Evolutionary conservation across 192 early-diverging fungal species (phyloP), one percentile per base, ranked within the genome.

Genomic region (Backusella liffmaniae): DNA sequence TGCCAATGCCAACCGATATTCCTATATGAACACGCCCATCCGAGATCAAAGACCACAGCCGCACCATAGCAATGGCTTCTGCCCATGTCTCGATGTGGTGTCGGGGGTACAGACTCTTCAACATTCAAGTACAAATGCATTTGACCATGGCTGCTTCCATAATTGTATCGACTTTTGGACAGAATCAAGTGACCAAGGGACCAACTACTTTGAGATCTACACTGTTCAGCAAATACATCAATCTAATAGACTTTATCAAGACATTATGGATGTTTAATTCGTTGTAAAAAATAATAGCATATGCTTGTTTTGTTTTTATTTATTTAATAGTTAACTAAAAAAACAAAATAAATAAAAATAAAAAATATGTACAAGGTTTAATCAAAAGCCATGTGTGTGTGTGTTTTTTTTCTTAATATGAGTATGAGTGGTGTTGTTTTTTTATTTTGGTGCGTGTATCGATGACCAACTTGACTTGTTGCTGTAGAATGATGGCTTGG

Each of bases 161-260:
- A 98, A 98, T 82, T 96, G 94, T 74, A 56, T 92, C 2, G 93
- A 93, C 15, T 98, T 98, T 83, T 97, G 94, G 88, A 85, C 91
- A 9, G 70, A 83, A 7, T 88, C 84, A 2, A 76, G 90, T 4
- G 84, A 86, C 26, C 49, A 23, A 6, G 83, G 85, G 39, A 80
- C 89, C 15, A 80, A 91, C 74, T 94, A 91, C 90, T 87, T 82
- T 59, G 75, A 74, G 65, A 77, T 90, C 16, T 86, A 85, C 68
- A 83, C 85, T 72, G 82, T 84, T 3, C 79, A 78, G 35, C 44
- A 70, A 62, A 30, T 66, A n/a, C 39, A 62, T 13, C 56, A 62
- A 13, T 62, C 56, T 8, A 59, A 9, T 49, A 49, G 46, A 26
- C 2, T 23, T 23, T 59, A 59, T 26, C 56, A 59, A 26, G 56